These are phyloP conservation scores for Kwoniella heveanensis DNA, from an alignment of 768 basidiomycete genomes.

Conservation along the genomic window DNA sequence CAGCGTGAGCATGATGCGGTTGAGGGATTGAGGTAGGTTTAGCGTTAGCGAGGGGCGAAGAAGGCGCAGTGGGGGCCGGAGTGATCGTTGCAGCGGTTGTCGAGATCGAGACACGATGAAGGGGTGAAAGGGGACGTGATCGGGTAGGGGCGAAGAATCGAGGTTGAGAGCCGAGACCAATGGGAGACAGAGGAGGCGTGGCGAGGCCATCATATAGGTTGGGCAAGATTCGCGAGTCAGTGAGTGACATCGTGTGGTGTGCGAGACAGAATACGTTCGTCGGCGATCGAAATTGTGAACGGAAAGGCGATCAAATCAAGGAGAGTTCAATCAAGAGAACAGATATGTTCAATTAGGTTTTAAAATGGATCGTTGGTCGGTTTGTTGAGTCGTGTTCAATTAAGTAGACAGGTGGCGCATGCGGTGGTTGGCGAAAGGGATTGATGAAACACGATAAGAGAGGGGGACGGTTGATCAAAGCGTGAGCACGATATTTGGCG, in stretches of 20 bases:
- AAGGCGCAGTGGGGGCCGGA: neutral
- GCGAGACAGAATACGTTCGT: no score
- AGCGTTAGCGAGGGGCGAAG: neutral
- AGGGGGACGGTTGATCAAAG: neutral
- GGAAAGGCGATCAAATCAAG: neutral
- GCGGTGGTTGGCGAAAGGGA: neutral
- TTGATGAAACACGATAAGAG: neutral
- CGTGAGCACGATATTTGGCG: constrained; percentile 8
- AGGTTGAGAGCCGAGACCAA: neutral
- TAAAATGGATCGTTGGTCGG: neutral
- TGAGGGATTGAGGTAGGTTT: no score
- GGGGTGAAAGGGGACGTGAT: neutral
- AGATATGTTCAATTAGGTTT: neutral
- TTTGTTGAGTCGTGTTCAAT: neutral
- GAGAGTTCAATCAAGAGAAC: neutral
- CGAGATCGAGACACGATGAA: neutral
- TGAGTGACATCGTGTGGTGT: constrained; percentile 33
- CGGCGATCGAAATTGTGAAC: neutral
- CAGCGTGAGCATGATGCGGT: neutral
- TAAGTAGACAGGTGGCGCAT: neutral
- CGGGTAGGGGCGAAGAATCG: neutral
- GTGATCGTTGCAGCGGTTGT: neutral
- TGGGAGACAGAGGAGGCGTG: constrained; percentile 38
- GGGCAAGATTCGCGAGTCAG: constrained; percentile 36
- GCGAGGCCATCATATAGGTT: constrained; percentile 49